These are phyloP conservation scores for Cercospora zeae-maydis DNA, from an alignment of 2,329 filamentous ascomycete genomes.

Conservation along the genomic window DNA sequence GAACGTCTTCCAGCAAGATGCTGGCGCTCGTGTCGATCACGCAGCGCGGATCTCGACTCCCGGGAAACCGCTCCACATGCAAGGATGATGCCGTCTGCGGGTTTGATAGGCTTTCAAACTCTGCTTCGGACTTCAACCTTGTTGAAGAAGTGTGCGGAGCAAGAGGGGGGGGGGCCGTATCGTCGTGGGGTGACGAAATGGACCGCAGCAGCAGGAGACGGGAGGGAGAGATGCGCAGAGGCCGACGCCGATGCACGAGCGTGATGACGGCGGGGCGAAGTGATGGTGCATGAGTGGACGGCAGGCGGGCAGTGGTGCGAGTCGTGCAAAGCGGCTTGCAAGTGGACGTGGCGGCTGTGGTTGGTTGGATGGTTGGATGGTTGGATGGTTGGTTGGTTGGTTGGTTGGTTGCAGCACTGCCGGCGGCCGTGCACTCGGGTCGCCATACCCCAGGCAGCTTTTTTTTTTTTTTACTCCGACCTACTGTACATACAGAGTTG, in stretches of 20 bases:
- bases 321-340: neutral
- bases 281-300: neutral
- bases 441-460: no score
- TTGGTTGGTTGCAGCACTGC: no score
- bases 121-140: neutral
- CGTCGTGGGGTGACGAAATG: neutral
- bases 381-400: no score
- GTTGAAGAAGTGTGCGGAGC: neutral
- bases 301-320: neutral
- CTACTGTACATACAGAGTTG: no score
- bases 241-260: neutral
- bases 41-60: constrained; percentile 6
- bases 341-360: neutral
- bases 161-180: no score
- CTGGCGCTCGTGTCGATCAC: constrained; percentile 7
- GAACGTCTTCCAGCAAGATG: neutral
- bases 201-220: neutral
- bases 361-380: constrained; percentile 1
- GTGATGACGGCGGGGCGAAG: neutral
- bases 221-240: neutral
- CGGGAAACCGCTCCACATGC: constrained; percentile 3
- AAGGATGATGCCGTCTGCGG: neutral
- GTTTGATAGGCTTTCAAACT: neutral
- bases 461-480: no score
- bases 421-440: neutral